Conservation (phyloP, 495 filamentous ascomycete genomes). For the Elasticomyces elasticus region DNA sequence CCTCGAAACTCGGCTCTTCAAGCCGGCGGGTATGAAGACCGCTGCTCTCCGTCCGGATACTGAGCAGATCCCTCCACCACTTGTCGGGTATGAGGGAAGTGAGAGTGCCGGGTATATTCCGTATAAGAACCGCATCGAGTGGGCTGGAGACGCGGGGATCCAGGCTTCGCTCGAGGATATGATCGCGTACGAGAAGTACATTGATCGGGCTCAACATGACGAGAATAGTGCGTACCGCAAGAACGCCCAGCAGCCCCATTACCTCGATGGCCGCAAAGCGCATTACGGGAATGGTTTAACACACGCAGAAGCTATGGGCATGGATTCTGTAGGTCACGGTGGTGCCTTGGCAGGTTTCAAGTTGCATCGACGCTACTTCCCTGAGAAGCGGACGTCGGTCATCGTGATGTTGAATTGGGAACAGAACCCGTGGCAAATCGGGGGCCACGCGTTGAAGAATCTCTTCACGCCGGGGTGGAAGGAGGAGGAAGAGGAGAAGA, state of each 20-base stretch:
- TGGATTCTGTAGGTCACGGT: slow-evolving; percentile 7
- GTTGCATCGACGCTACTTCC: background rate
- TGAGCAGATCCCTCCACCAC: slow-evolving; percentile 1
- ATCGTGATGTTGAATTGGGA: slow-evolving; percentile 10
- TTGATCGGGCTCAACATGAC: background rate
- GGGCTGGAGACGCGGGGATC: slow-evolving; percentile 18
- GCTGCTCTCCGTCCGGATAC: slow-evolving; percentile 9
- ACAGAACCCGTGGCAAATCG: background rate
- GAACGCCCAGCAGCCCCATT: background rate
- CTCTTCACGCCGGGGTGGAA: background rate
- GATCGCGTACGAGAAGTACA: slow-evolving; percentile 18
- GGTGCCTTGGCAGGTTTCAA: slow-evolving; percentile 11
- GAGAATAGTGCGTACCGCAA: background rate
- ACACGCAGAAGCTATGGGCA: slow-evolving; percentile 2
- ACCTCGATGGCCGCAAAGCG: slow-evolving; percentile 5
- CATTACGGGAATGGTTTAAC: slow-evolving; percentile 12
- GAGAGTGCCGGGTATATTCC: slow-evolving; percentile 10
- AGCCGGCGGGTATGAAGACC: slow-evolving; percentile 10
- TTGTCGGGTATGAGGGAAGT: slow-evolving; percentile 16
- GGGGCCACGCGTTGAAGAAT: background rate
- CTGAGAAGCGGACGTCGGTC: slow-evolving; percentile 1
- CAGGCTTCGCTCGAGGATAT: slow-evolving; percentile 14
- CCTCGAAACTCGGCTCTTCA: slow-evolving; percentile 8
- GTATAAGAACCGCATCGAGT: slow-evolving; percentile 14
- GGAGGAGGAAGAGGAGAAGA: background rate